Base-by-base conservation (phyloP, 306 rosid species). In the Cucumis melo region DNA sequence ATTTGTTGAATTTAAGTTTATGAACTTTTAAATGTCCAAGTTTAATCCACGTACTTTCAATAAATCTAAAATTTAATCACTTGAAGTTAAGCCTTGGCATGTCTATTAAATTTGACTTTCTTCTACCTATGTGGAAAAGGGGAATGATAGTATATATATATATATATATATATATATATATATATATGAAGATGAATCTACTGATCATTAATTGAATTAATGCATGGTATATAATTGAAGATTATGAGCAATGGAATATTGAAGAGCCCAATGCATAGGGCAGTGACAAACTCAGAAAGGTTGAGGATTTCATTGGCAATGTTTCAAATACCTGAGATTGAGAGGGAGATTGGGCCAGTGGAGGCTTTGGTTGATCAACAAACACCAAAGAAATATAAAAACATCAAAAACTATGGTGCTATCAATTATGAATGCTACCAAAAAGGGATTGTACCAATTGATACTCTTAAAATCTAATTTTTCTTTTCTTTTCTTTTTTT, bases 401-500 rank as follows among this genome's bases (percentile, higher is more conserved):
- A 77, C 48, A 82, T 86, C 21, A 83, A 59, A 48, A 77, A 83
- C 44, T 88, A 86, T 80, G 81, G 80, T 39, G 83, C 66, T 1
- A 76, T 85, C 78, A 83, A 88, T 74, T 83, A 64, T 24, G 82
- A 60, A 57, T 76, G 86, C 76, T 86, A 73, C 50, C 92, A 88
- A 75, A 82, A 84, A 65, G 92, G 90, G 5, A 84, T 81, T 77
- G 60, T 83, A 41, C 67, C 88, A 23, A 83, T 88, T 41, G 90
- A 86, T 24, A 81, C 85, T 0, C 81, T 88, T 39, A 20, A 80
- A 80, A 15, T 66, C 73, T 66, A 65, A 27, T 27, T 0, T 0
- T 27, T 27, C 2, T 27, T 27, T 39, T 39, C 1, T 39, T 39
- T 39, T 6, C 1, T 39, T 39, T 8, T 3, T 39, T 8, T 3